Evolutionary conservation across 169 alveolate genomes (phyloP).

Genomic region (Babesia gibsoni): DNA sequence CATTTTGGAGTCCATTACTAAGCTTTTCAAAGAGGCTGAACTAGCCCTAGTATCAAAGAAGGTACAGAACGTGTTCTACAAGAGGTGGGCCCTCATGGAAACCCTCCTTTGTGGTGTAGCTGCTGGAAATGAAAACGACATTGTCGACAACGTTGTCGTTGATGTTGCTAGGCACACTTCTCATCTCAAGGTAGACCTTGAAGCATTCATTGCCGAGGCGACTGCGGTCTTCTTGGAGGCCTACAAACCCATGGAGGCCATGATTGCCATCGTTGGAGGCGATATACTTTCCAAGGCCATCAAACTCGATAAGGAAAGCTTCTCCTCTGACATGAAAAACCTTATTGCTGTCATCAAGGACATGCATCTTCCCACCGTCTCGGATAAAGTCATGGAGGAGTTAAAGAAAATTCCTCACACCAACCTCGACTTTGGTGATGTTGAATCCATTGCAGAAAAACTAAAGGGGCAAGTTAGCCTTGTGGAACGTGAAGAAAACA

Average conservation of each 20-base stretch:
- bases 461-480: conserved; percentile 3
- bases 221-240: conserved; percentile 53
- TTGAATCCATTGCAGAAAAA: background rate
- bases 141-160: background rate
- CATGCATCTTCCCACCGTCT: background rate
- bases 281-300: conserved; percentile 6
- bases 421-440: conserved; percentile 3
- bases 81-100: conserved; percentile 41
- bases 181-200: conserved; percentile 22
- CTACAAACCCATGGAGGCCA: conserved; percentile 37
- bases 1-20: conserved; percentile 9
- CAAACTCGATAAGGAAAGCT: conserved; percentile 25
- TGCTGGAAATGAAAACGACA: background rate
- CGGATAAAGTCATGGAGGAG: background rate
- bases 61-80: conserved; percentile 41
- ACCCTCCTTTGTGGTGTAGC: conserved; percentile 46
- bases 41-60: conserved; percentile 37
- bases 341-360: conserved; percentile 13
- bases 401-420: background rate
- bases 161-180: background rate
- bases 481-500: background rate
- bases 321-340: background rate
- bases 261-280: conserved; percentile 11
- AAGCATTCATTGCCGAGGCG: conserved; percentile 15
- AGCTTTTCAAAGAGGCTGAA: conserved; percentile 39